Evolutionary conservation across 768 basidiomycete genomes (phyloP).

Genomic region (Termitomyces sp.): DNA sequence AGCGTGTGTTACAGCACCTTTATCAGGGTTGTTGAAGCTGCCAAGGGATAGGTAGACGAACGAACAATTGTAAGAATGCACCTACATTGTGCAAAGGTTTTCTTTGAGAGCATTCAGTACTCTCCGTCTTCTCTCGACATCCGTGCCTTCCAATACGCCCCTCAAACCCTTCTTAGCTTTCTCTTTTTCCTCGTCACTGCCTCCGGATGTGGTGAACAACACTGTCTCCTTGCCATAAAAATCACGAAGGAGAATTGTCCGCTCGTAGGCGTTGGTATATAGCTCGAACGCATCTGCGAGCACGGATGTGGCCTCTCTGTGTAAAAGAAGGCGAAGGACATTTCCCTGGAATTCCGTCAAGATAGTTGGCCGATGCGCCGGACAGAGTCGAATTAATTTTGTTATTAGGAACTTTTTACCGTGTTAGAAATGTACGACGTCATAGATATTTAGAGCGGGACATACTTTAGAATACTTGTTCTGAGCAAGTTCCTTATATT

Average conservation of each 20-base stretch:
- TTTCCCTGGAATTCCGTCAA: constrained; percentile 73
- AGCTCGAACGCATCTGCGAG: constrained; percentile 88
- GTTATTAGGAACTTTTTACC: constrained; percentile 63
- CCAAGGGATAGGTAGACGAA: not conserved
- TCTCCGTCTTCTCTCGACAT: constrained; percentile 60
- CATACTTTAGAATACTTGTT: constrained; percentile 87
- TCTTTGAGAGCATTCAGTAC: constrained; percentile 67
- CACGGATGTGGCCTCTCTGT: constrained; percentile 78
- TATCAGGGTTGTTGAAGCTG: constrained; percentile 90
- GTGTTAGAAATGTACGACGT: not conserved
- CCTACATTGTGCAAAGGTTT: constrained; percentile 71
- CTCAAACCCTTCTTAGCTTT: constrained; percentile 59
- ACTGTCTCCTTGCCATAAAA: constrained; percentile 89
- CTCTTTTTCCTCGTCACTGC: constrained; percentile 60
- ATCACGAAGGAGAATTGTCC: constrained; percentile 73
- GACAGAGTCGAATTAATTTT: constrained; percentile 75
- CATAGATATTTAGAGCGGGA: not conserved
- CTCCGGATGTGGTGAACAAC: constrained; percentile 55
- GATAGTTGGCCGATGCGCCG: constrained; percentile 69
- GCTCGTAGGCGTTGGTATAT: constrained; percentile 81
- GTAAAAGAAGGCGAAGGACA: constrained; percentile 73
- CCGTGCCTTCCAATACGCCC: constrained; percentile 60
- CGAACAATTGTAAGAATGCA: not conserved
- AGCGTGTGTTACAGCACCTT: constrained; percentile 81
- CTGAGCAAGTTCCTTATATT: constrained; percentile 71